Base-by-base conservation (phyloP, 2,329 filamentous ascomycete species). In the Neofusicoccum laricinum region DNA sequence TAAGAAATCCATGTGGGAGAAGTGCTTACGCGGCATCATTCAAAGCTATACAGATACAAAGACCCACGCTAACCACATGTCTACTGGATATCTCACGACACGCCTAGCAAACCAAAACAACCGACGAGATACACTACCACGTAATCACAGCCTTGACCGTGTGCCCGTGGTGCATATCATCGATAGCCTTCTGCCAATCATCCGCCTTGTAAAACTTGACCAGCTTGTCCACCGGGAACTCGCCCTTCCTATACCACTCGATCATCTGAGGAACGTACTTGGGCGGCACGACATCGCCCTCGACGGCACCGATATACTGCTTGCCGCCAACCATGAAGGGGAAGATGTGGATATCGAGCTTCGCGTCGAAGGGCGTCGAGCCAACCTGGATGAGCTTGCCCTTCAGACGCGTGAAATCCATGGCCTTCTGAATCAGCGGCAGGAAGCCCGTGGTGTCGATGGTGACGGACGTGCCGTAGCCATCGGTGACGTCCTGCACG, bases 381-480 rank as follows among this genome's bases (percentile, higher is more conserved):
- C 82, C 82, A 12, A 85, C 79, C 68, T 83, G 81, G 14, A 84
- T 76, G n/a, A 82, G 75, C 65, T 78, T 81, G 2, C 81, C 82
- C 66, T 76, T 76, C 57, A 78, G 78, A 7, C 79, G 71, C 2
- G 80, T 78, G 50, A 77, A 77, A 3, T 79, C 73, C 7, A 83
- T 66, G 2, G 75, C 77, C 2, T 78, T 77, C 11, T 76, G 71
- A 14, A 83, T 69, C 65, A 82, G 63, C 41, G 77, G 64, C 50
- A 76, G 72, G 1, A 74, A 76, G 0, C 80, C 83, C 1, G 80
- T 84, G 0, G 81, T 83, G 59, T 85, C 83, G 62, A 85, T 74
- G 7, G 77, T 76, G 45, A 84, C 71, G 1, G 77, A 79, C 0
- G 80, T 74, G 0, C 82, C 81, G 1, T 65, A 61, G 32, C 64